phyloP scores from a whole-genome alignment of 2,329 filamentous ascomycete species.

The Cercospora janseana region DNA sequence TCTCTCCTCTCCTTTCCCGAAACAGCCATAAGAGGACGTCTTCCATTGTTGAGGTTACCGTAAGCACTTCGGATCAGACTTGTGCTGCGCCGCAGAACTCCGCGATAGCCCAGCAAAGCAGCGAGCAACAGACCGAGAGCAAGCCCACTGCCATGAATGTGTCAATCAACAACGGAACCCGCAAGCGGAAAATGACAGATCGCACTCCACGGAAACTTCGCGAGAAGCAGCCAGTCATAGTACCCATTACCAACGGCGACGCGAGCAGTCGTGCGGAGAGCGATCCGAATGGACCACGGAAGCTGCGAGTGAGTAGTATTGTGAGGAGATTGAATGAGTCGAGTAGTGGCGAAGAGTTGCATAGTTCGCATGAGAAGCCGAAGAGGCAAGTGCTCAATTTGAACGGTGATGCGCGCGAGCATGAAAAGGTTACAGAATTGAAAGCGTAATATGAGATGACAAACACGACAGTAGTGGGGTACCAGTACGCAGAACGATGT shows the following conservation, averaged over 20 bases:
- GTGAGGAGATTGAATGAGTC: slow-evolving; percentile 13
- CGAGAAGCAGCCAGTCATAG: slow-evolving; percentile 5
- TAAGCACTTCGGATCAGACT: too few species aligned
- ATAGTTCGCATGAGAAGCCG: not conserved
- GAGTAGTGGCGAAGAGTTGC: slow-evolving; percentile 4
- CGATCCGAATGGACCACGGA: slow-evolving; percentile 20
- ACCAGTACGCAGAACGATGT: too few species aligned
- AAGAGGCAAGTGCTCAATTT: not conserved
- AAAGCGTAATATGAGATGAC: not conserved
- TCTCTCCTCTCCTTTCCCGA: not conserved
- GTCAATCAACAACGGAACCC: not conserved
- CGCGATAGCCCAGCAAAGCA: too few species aligned
- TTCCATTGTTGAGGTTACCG: too few species aligned
- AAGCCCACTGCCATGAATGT: too few species aligned
- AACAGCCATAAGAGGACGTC: not conserved
- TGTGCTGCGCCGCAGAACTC: too few species aligned
- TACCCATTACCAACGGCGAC: not conserved
- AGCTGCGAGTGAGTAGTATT: slow-evolving; percentile 20
- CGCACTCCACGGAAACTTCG: slow-evolving; percentile 16
- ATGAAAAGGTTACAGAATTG: not conserved
- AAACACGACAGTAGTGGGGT: not conserved
- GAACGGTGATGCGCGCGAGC: not conserved
- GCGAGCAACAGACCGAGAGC: too few species aligned
- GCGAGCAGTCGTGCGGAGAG: slow-evolving; percentile 15
- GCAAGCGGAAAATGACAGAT: slow-evolving; percentile 19